phyloP scores from a whole-genome alignment of 225 moss, liverwort and hornwort species.

The Physcomitrium patens region DNA sequence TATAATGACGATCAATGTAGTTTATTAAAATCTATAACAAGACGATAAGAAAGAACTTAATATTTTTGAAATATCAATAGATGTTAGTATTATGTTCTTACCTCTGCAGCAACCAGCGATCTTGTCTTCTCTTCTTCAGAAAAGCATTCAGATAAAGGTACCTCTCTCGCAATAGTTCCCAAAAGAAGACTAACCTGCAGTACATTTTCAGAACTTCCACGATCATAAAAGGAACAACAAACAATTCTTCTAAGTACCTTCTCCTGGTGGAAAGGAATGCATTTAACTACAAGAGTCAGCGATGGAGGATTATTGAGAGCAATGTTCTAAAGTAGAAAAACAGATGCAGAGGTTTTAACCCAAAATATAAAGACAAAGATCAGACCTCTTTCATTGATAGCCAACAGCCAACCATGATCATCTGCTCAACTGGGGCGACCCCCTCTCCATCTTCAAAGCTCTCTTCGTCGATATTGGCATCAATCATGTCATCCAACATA shows the following conservation, averaged over 20 bases:
- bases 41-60: not conserved
- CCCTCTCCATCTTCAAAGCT: slow-evolving; percentile 65
- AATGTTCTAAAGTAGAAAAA: slow-evolving; percentile 25
- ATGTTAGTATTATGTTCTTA: slow-evolving; percentile 15
- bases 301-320: slow-evolving; percentile 6
- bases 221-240: slow-evolving; percentile 27
- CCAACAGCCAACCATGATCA: slow-evolving; percentile 99
- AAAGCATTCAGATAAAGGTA: slow-evolving; percentile 75
- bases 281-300: slow-evolving; percentile 2
- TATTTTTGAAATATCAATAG: not conserved
- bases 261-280: slow-evolving; percentile 18
- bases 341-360: not conserved
- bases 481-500: slow-evolving; percentile 35
- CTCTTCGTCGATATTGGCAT: slow-evolving; percentile 53
- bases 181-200: slow-evolving; percentile 92
- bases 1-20: not conserved
- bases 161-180: slow-evolving; percentile 91
- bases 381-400: slow-evolving; percentile 98
- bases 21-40: not conserved
- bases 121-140: slow-evolving; percentile 40
- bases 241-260: slow-evolving; percentile 10
- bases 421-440: slow-evolving; percentile 93
- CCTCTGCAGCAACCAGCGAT: slow-evolving; percentile 41
- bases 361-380: slow-evolving; percentile 7
- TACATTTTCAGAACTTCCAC: slow-evolving; percentile 23